Evolutionary conservation across 371 early-diverging fungal genomes (phyloP), one percentile per base, ranked within the genome.

Genomic region (Cokeromyces recurvatus): DNA sequence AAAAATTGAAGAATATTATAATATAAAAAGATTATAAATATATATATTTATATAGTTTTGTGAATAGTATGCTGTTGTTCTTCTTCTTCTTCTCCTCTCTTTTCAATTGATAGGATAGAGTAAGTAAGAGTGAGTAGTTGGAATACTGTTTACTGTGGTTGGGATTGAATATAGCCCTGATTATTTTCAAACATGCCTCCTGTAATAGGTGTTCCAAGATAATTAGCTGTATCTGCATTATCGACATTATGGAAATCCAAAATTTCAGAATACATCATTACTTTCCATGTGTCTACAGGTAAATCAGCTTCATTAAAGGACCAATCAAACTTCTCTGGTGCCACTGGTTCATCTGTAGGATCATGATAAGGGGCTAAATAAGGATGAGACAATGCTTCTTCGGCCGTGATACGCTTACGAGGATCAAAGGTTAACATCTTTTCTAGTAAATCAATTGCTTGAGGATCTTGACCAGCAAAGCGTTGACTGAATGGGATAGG

Each of bases 341-440:
- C 90, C 15, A 70, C 73, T 14, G 90, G 91, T 59, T 96, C 97
- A 60, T 97, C 96, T n/a, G 86, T 78, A 21, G 82, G 86, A 56
- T 97, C 97, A 66, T 95, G 96, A 66, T 95, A 95, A 17, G 90
- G 88, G 53, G 86, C 91, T 42, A 98, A 83, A 56, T 85, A 82
- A 29, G 88, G 88, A 60, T 94, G 92, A 7, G 78, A 74, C 21
- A 98, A 64, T 10, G 94, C 92, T 51, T 94, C 82, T 34, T 82
- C 87, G 10, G 93, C 95, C 32, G 84, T 91, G 36, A 94, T 90
- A 48, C 99, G 86, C 46, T 86, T 82, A 37, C 82, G 81, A 43
- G 99, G 97, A 70, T 95, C 94, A 67, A 95, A 97, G 10, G 85
- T 84, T 14, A 98, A 74, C 80, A 98, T 87, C 55, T 82, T 87